Percentiles rank a stretch among this genome's conserved stretches.
Evolutionary conservation across 768 basidiomycete genomes (phyloP).

Genomic region (Favolaschia claudopus): DNA sequence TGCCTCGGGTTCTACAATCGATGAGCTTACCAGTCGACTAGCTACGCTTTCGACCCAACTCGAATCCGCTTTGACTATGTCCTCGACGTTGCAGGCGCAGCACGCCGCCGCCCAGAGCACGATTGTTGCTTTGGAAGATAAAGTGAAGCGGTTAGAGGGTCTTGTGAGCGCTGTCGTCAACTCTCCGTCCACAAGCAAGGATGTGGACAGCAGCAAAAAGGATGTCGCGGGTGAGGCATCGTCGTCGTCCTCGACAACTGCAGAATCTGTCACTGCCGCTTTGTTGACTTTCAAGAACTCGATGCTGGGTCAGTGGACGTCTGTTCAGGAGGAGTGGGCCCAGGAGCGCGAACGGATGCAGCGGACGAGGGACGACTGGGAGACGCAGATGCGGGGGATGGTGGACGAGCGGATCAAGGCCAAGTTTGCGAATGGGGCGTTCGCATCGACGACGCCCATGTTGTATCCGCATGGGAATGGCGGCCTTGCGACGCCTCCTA

Average conservation of each 20-base stretch:
- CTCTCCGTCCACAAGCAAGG: slow-evolving; percentile 1
- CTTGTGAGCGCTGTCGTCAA: slow-evolving; percentile 49
- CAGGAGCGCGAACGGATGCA: slow-evolving; percentile 79
- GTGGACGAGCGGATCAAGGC: slow-evolving; percentile 24
- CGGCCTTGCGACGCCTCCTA: slow-evolving; percentile 80
- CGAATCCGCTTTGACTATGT: slow-evolving; percentile 76
- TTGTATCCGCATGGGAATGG: slow-evolving; percentile 40
- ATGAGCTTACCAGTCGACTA: slow-evolving; percentile 71
- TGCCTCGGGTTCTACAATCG: slow-evolving; percentile 40
- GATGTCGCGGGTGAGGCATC: neutral
- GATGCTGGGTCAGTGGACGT: slow-evolving; percentile 66
- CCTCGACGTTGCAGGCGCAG: slow-evolving; percentile 76
- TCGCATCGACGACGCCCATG: slow-evolving; percentile 7
- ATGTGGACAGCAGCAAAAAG: slow-evolving; percentile 10
- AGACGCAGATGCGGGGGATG: slow-evolving; percentile 59
- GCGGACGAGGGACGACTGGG: slow-evolving; percentile 84
- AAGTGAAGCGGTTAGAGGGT: slow-evolving; percentile 73
- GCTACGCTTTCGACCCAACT: slow-evolving; percentile 73
- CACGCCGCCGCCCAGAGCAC: slow-evolving; percentile 80
- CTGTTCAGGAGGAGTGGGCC: slow-evolving; percentile 82
- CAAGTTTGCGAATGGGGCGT: slow-evolving; percentile 10
- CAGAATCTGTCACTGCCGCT: slow-evolving; percentile 22
- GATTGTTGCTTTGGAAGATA: slow-evolving; percentile 71
- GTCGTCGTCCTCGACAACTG: neutral
- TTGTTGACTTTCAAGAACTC: slow-evolving; percentile 47